phyloP scores from a whole-genome alignment of 768 basidiomycete species.

The Lanmaoa pseudosensibilis region DNA sequence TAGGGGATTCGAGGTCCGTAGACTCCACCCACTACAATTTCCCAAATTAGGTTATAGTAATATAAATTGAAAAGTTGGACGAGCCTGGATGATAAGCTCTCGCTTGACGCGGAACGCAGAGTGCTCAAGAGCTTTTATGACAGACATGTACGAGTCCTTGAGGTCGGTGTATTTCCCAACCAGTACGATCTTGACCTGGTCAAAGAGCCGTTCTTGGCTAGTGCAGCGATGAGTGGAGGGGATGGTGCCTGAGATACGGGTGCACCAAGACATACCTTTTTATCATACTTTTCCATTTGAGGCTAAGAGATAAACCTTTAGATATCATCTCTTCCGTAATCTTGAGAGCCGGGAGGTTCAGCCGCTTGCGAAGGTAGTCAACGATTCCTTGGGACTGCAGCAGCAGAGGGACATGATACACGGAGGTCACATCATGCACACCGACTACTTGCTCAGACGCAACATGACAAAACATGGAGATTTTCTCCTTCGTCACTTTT shows the following conservation, averaged over 20 bases:
- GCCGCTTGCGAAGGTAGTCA: constrained; percentile 74
- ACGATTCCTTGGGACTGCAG: constrained; percentile 92
- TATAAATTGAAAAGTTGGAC: constrained; percentile 23
- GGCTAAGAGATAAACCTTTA: constrained; percentile 64
- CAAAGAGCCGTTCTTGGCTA: constrained; percentile 93
- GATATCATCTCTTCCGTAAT: constrained; percentile 56
- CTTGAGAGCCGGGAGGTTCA: constrained; percentile 64
- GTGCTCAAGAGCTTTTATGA: constrained; percentile 95
- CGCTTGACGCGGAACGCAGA: constrained; percentile 90
- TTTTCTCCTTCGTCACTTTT: constrained; percentile 87
- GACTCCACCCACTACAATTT: constrained; percentile 88
- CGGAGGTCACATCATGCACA: constrained; percentile 93
- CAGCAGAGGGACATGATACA: constrained; percentile 95
- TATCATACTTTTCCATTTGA: constrained; percentile 83
- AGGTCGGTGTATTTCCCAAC: constrained; percentile 98
- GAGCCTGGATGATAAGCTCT: constrained; percentile 77
- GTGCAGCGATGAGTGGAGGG: constrained; percentile 3
- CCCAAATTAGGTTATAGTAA: constrained; percentile 4
- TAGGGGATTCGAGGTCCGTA: constrained; percentile 81
- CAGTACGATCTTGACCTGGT: constrained; percentile 83
- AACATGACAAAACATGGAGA: constrained; percentile 99
- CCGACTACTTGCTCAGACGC: constrained; percentile 86
- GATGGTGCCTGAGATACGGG: neutral
- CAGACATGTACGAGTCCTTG: constrained; percentile 98
- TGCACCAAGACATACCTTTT: constrained; percentile 52